phyloP scores from a whole-genome alignment of 805 yeast species.

The Nakazawaea ishiwadae region DNA sequence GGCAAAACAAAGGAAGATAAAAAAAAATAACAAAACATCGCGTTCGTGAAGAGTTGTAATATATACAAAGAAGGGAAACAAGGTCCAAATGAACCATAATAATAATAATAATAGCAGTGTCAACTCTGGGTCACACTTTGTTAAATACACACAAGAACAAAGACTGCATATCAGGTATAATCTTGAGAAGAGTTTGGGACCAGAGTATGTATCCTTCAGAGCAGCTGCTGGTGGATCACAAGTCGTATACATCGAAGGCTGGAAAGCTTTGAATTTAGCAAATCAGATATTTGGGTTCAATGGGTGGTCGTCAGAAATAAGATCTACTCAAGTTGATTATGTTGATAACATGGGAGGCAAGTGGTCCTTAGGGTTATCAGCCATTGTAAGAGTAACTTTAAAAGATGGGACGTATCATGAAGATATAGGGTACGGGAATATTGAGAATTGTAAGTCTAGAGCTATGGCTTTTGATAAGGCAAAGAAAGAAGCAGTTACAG shows the following conservation, averaged over 20 bases:
- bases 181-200: conserved; percentile 49
- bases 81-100: neutral
- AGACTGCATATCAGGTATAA: conserved; percentile 21
- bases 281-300: conserved; percentile 79
- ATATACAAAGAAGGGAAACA: too few relatives aligned
- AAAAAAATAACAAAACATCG: too few relatives aligned
- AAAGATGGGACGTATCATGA: conserved; percentile 82
- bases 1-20: neutral
- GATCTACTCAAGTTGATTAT: conserved; percentile 61
- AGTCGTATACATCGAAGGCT: conserved; percentile 76
- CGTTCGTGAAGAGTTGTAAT: too few relatives aligned
- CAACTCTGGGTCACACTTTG: conserved; percentile 2
- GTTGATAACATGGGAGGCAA: conserved; percentile 59
- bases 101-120: neutral
- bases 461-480: conserved; percentile 78
- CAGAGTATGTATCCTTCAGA: conserved; percentile 71
- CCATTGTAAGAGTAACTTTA: conserved; percentile 65
- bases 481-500: conserved; percentile 81
- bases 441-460: conserved; percentile 64
- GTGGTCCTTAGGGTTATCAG: conserved; percentile 63
- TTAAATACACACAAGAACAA: conserved; percentile 22
- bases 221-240: conserved; percentile 70
- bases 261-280: conserved; percentile 77
- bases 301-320: conserved; percentile 78
- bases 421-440: conserved; percentile 70